Base-by-base conservation (phyloP, 148 eudicot genomes). In the Persicaria tinctoria region DNA sequence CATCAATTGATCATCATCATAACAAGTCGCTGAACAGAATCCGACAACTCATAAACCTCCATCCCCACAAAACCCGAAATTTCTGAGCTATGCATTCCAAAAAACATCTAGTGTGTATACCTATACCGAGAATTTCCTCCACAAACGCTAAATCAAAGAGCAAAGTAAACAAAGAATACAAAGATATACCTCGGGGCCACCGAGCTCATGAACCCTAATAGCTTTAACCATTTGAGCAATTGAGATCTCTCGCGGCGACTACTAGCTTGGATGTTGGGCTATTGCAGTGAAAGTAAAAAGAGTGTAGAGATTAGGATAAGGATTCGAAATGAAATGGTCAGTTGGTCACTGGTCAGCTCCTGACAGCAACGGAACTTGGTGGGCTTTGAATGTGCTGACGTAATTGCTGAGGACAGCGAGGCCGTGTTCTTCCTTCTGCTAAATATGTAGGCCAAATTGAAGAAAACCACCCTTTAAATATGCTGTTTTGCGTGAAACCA, bases 171-270 rank as follows among this genome's bases (percentile, higher is more conserved):
- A 1, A 13, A 60, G 14, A 60, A 41, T 51, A 45, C 32, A 74
- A 27, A 23, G 41, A 76, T 64, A 62, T 44, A 92, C 97, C 94
- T 89, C 86, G 45, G 94, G 90, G 69, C 89, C 94, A 60, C 97
- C 97, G 75, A 76, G 74, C 75, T 88, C 83, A 73, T 92, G 89
- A 78, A 92, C 78, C 85, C 89, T 87, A 18, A 90, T 84, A 6
- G 91, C 92, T 85, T 92, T 92, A 75, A 92, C 94, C 97, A 92
- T 90, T 54, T 8, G 63, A 57, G 9, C 27, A 6, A 17, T 23
- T 4, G 18, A 57, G 41, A 60, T 60, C 66, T 60, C 44, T 23
- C 41, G 41, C 66, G 23, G 41, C 1, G 23, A 60, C 66, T 23
- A 59, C 6, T 54, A 14, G 18, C 18, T 53, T 16, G 5, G 17